phyloP scores from a whole-genome alignment of 2,329 filamentous ascomycete genomes.

The Cercospora sp. region DNA sequence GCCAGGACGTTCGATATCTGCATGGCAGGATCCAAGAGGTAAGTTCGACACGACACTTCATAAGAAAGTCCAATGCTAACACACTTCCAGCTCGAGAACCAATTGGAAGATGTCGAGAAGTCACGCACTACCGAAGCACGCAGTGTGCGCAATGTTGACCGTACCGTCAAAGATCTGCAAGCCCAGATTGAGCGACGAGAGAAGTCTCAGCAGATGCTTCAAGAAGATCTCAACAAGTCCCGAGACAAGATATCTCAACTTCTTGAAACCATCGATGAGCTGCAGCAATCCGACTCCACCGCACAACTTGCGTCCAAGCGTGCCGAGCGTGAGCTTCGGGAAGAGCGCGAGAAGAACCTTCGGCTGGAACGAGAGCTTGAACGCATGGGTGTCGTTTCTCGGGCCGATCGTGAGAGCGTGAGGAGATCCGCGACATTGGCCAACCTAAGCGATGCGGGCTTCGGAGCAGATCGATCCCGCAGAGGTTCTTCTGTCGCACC shows the following conservation, averaged over 20 bases:
- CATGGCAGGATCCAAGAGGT: slow-evolving; percentile 95
- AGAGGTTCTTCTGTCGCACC: slow-evolving; percentile 47
- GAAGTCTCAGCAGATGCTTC: slow-evolving; percentile 74
- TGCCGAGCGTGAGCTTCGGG: slow-evolving; percentile 83
- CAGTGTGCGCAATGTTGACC: slow-evolving; percentile 87
- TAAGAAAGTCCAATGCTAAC: background rate
- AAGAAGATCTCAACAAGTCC: slow-evolving; percentile 79
- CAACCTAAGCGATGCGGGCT: slow-evolving; percentile 47
- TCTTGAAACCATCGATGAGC: slow-evolving; percentile 86
- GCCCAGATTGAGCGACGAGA: slow-evolving; percentile 90
- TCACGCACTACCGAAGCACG: slow-evolving; percentile 77
- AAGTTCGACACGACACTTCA: slow-evolving; percentile 41
- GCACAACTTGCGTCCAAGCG: slow-evolving; percentile 79
- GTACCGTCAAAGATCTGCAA: slow-evolving; percentile 89
- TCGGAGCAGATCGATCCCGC: slow-evolving; percentile 38
- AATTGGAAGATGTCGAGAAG: slow-evolving; percentile 87
- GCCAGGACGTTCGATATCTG: slow-evolving; percentile 91
- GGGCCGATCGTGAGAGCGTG: slow-evolving; percentile 58
- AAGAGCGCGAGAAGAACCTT: slow-evolving; percentile 79
- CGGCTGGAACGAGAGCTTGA: slow-evolving; percentile 87
- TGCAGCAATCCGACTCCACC: slow-evolving; percentile 81
- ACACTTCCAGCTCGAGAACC: slow-evolving; percentile 39
- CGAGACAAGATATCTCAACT: slow-evolving; percentile 90
- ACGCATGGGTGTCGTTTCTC: slow-evolving; percentile 62
- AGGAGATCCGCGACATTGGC: slow-evolving; percentile 36